Percentiles rank a stretch among this genome's conserved stretches.
These are phyloP conservation scores for Aspergillus unguis DNA, from an alignment of 2,329 filamentous ascomycete genomes.

Conservation along the genomic window DNA sequence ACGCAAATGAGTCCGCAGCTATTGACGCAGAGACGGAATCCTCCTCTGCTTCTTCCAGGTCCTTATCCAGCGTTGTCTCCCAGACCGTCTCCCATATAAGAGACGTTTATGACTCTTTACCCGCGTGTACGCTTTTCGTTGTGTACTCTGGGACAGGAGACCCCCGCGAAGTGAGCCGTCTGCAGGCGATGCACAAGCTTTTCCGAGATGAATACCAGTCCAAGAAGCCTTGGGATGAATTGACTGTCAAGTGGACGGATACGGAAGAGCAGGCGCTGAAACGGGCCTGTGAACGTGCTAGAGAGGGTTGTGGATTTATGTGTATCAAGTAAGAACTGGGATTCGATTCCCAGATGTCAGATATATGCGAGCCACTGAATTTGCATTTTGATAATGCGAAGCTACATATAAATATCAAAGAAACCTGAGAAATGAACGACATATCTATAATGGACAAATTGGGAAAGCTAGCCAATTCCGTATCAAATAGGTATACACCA, in stretches of 20 bases:
- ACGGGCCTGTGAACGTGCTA: conserved; percentile 54
- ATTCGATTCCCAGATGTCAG: background rate
- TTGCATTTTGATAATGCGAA: too few species aligned
- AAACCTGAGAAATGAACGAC: background rate
- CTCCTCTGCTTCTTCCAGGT: background rate
- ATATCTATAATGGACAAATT: too few species aligned
- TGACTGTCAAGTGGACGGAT: conserved; percentile 64
- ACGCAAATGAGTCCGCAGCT: conserved; percentile 37
- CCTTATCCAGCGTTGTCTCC: conserved; percentile 47
- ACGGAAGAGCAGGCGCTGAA: conserved; percentile 59
- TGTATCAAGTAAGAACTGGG: conserved; percentile 50
- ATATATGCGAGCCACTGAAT: too few species aligned
- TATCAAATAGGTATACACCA: background rate
- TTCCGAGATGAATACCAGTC: conserved; percentile 57
- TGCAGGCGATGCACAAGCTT: conserved; percentile 55
- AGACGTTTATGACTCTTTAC: conserved; percentile 54
- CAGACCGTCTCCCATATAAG: conserved; percentile 52
- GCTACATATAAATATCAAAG: background rate
- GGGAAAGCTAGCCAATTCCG: background rate
- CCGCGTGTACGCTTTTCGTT: conserved; percentile 58
- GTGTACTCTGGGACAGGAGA: conserved; percentile 65
- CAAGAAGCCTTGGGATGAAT: conserved; percentile 60
- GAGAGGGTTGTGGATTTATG: conserved; percentile 58
- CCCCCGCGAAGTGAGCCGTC: conserved; percentile 53
- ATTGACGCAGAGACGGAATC: conserved; percentile 22